Evolutionary conservation across 2,329 filamentous ascomycete genomes (phyloP), one percentile per base, ranked within the genome.

Genomic region (Ilyonectria destructans): DNA sequence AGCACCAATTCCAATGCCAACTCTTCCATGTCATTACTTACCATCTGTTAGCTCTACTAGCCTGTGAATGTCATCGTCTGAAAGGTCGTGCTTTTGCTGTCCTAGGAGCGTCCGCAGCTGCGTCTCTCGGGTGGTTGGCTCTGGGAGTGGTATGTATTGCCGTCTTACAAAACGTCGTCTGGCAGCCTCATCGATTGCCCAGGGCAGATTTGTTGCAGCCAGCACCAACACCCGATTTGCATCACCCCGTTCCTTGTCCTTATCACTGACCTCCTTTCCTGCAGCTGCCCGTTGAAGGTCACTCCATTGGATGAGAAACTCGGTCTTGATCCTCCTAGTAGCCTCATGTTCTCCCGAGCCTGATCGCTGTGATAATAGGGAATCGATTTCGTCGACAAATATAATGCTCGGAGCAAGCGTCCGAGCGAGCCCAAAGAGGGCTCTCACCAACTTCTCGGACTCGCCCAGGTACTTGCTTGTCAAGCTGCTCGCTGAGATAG

Each of bases 331-430:
- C 62, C 96, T 89, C 65, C 96, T 88, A 1, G 95, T 97, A 1
- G 96, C 94, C 82, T 99, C 96, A 75, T 98, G 93, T 77, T 98
- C 96, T 1, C 93, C 92, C 3, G 91, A 91, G 0, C 94, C 93
- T 7, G 92, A 93, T 58, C 96, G 88, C 17, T 95, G 90, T 1
- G 95, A 97, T 0, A 99, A 87, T 0, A 99, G 84, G 1, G 95
- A 97, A 80, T 99, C 96, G 70, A 99, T 99, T 79, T 99, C 96
- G 77, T 99, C 96, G 5, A 99, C 95, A 74, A 99, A 99, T 66
- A 99, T 98, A 79, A 99, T 98, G 69, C 93, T 96, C 0, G 96
- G 96, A 0, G 96, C 95, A 51, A 98, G 87, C 40, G 90, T 87
- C 79, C 97, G 97, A 6, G 96, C 95, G n/a, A 98, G 84, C 0